phyloP scores from a whole-genome alignment of 2,329 filamentous ascomycete genomes.

The Aspergillus clavatus region DNA sequence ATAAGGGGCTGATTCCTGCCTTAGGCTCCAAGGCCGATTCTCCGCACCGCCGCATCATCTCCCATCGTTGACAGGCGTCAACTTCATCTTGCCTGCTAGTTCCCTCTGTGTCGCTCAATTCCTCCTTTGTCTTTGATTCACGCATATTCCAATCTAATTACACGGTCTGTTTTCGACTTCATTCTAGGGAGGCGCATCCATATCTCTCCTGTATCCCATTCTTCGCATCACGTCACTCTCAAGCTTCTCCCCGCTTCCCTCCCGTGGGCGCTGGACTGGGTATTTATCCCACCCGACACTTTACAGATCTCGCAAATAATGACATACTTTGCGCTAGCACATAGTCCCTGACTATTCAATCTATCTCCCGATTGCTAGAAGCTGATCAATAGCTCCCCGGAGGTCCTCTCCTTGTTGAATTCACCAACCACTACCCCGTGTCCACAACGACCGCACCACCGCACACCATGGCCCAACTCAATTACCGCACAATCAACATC shows the following conservation, averaged over 20 bases:
- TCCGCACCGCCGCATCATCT: constrained; percentile 8
- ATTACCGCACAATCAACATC: constrained; percentile 88
- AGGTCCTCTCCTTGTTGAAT: too few relatives aligned
- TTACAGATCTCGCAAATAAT: not conserved
- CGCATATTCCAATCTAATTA: not conserved
- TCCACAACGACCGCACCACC: constrained; percentile 1
- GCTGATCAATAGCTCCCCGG: not conserved
- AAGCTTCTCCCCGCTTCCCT: constrained; percentile 2
- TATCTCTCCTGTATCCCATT: not conserved
- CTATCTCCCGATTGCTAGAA: not conserved
- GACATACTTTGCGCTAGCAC: not conserved
- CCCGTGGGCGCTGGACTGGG: not conserved
- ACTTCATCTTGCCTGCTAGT: not conserved
- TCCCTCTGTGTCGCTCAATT: not conserved
- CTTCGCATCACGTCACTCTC: constrained; percentile 4
- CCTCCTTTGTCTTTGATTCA: not conserved
- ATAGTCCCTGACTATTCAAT: not conserved
- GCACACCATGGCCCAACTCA: constrained; percentile 45
- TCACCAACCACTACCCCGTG: too few relatives aligned
- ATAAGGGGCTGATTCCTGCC: constrained; percentile 1
- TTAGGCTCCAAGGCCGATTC: constrained; percentile 6
- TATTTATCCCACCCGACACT: not conserved
- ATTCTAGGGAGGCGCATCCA: not conserved
- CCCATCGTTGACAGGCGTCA: not conserved
- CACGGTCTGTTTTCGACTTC: not conserved